These are phyloP conservation scores for Hypomyces perniciosus DNA, from an alignment of 2,329 filamentous ascomycete genomes.

Conservation along the genomic window DNA sequence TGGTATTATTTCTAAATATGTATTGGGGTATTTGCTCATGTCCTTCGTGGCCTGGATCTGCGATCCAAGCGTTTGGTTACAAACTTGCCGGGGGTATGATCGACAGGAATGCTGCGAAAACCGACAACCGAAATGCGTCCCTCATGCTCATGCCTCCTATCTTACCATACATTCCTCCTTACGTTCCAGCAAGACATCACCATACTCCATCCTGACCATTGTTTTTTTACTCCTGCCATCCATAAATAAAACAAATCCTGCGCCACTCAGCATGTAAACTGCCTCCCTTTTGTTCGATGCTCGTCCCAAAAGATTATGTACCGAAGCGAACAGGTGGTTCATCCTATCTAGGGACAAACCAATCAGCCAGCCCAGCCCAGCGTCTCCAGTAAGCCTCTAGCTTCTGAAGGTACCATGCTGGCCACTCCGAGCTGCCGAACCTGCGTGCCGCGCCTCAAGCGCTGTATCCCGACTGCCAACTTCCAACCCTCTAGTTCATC, in stretches of 20 bases:
- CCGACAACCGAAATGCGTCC: conserved; percentile 5
- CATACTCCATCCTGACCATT: conserved; percentile 13
- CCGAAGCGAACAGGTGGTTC: conserved; percentile 16
- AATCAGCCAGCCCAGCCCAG: conserved; percentile 44
- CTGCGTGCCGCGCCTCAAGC: conserved; percentile 54
- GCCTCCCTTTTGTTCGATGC: not conserved
- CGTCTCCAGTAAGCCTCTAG: conserved; percentile 49
- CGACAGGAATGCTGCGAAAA: conserved; percentile 1
- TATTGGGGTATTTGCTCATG: conserved; percentile 11
- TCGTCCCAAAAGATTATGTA: conserved; percentile 21
- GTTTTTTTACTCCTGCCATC: conserved; percentile 13
- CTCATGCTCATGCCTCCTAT: conserved; percentile 20
- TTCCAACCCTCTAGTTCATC: conserved; percentile 64
- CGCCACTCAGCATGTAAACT: not conserved
- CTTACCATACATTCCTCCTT: conserved; percentile 24
- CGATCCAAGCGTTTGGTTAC: conserved; percentile 3
- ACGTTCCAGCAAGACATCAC: conserved; percentile 24
- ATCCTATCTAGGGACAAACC: conserved; percentile 7
- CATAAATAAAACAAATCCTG: not conserved
- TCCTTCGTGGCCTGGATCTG: conserved; percentile 9
- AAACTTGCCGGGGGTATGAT: not conserved
- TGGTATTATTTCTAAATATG: not conserved
- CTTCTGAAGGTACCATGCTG: conserved; percentile 49
- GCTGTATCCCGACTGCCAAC: conserved; percentile 55
- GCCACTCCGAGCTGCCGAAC: conserved; percentile 54